These are phyloP conservation scores for Kodamaea leandrae DNA, from an alignment of 805 yeast genomes.

Conservation along the genomic window DNA sequence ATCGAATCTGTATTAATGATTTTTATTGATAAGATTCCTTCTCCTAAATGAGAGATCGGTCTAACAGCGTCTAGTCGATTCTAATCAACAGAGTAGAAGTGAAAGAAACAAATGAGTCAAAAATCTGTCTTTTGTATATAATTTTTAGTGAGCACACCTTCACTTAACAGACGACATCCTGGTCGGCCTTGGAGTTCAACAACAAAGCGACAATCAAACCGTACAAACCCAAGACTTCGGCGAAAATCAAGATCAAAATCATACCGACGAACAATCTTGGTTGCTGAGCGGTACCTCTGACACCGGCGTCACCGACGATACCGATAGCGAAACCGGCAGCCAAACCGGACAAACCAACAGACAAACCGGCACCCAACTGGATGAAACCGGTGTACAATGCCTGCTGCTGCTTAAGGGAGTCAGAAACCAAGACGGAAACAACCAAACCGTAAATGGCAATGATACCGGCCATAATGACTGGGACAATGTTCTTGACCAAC, in stretches of 20 bases:
- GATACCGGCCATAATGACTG: slow-evolving; percentile 99
- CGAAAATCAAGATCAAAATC: slow-evolving; percentile 97
- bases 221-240: slow-evolving; percentile 97
- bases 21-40: not conserved
- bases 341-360: slow-evolving; percentile 94
- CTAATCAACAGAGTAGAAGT: slow-evolving; percentile 5
- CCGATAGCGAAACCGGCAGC: slow-evolving; percentile 99
- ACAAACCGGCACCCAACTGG: slow-evolving; percentile 96
- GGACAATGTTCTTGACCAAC: slow-evolving; percentile 88
- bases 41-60: not conserved
- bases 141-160: not conserved
- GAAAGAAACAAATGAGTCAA: slow-evolving; percentile 3
- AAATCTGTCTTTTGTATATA: slow-evolving; percentile 3
- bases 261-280: slow-evolving; percentile 98
- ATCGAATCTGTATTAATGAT: not conserved
- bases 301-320: slow-evolving; percentile 99
- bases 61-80: slow-evolving; percentile 4
- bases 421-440: slow-evolving; percentile 91
- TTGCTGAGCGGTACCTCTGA: slow-evolving; percentile 96
- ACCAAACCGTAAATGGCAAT: slow-evolving; percentile 98
- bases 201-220: slow-evolving; percentile 97
- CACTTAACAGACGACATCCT: slow-evolving; percentile 76
- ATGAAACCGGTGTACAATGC: slow-evolving; percentile 96
- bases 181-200: slow-evolving; percentile 96
- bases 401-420: slow-evolving; percentile 82